These are phyloP conservation scores for Lichenothelia convexa DNA, from an alignment of 495 filamentous ascomycete genomes.

Conservation along the genomic window DNA sequence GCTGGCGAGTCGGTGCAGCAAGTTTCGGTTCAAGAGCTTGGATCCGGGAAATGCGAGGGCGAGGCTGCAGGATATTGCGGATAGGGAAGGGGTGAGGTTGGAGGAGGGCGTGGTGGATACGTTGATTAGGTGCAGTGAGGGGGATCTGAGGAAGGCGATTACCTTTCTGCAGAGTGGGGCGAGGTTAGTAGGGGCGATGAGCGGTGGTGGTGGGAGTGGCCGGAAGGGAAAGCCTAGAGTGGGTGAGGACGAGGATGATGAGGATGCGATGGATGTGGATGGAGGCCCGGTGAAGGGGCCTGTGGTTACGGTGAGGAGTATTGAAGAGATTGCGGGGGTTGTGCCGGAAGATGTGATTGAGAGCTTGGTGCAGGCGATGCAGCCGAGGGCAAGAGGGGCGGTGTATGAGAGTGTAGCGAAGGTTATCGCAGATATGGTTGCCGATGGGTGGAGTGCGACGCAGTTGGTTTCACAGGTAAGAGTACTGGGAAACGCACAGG, in stretches of 20 bases:
- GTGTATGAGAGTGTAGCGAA: slow-evolving; percentile 57
- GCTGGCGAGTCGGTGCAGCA: slow-evolving; percentile 76
- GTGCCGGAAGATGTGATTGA: slow-evolving; percentile 62
- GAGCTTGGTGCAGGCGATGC: slow-evolving; percentile 54
- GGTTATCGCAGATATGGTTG: slow-evolving; percentile 73
- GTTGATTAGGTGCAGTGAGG: slow-evolving; percentile 73
- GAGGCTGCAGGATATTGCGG: slow-evolving; percentile 63
- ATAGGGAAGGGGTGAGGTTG: slow-evolving; percentile 50
- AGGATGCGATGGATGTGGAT: slow-evolving; percentile 34
- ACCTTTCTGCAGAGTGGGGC: slow-evolving; percentile 90
- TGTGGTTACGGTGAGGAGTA: slow-evolving; percentile 50
- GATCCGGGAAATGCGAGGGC: slow-evolving; percentile 63
- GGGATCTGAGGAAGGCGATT: slow-evolving; percentile 87
- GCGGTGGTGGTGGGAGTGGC: slow-evolving; percentile 2
- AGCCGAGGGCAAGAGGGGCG: slow-evolving; percentile 39
- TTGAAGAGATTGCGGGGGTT: slow-evolving; percentile 94
- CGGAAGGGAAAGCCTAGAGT: slow-evolving; percentile 29
- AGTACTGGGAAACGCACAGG: no score
- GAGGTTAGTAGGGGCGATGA: slow-evolving; percentile 46
- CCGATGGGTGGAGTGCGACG: slow-evolving; percentile 95
- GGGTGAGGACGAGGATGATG: slow-evolving; percentile 27
- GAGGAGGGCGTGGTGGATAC: slow-evolving; percentile 66
- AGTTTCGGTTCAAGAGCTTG: slow-evolving; percentile 94
- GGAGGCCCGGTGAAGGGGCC: slow-evolving; percentile 20
- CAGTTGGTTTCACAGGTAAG: slow-evolving; percentile 74